A percentile compares a stretch with the other conserved stretches of the same genome.
Conservation (phyloP, 768 basidiomycete species). For the Podaxis sp. region DNA sequence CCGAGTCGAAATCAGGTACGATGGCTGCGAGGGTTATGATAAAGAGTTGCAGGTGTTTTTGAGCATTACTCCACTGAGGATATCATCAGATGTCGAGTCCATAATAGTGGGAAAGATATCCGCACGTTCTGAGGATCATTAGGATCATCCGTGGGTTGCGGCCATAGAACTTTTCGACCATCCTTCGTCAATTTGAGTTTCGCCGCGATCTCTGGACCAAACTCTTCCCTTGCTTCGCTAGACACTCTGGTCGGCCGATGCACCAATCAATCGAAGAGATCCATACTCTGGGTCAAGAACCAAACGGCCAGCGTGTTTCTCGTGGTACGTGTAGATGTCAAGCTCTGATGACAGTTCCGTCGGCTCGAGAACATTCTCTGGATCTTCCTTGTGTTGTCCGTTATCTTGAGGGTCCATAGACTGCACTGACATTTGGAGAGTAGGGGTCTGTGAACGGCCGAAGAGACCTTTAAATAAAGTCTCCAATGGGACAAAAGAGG, state of each 20-base stretch:
- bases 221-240: conserved; percentile 62
- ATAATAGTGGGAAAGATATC: too few relatives aligned
- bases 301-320: conserved; percentile 53
- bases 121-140: conserved; percentile 56
- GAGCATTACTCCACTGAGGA: conserved; percentile 41
- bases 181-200: conserved; percentile 55
- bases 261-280: background rate
- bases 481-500: background rate
- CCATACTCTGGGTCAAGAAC: conserved; percentile 61
- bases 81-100: background rate
- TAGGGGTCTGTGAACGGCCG: background rate
- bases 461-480: background rate
- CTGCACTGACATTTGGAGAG: background rate
- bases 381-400: background rate
- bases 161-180: conserved; percentile 63
- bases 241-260: background rate
- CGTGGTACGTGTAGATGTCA: conserved; percentile 44
- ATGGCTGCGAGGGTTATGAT: conserved; percentile 64
- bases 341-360: conserved; percentile 19
- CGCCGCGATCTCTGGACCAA: conserved; percentile 52
- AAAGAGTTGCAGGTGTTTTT: conserved; percentile 55
- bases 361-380: background rate
- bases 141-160: conserved; percentile 60
- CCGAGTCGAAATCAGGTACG: conserved; percentile 67
- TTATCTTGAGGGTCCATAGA: background rate